Conservation (phyloP, 1,139 yeast species). For the Yamadazyma friedrichii region DNA sequence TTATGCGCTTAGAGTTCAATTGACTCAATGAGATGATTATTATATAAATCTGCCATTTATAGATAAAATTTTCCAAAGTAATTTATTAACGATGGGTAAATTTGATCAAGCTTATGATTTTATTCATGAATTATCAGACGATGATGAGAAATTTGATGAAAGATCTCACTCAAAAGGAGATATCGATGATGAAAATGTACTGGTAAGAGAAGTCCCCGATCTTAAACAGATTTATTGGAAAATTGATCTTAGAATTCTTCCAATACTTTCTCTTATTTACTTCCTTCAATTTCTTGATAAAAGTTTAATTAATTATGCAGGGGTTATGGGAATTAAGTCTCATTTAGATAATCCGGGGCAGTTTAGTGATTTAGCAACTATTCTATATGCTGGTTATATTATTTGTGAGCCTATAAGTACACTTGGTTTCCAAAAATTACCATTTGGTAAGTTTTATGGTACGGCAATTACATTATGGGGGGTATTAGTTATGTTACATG, state of each 20-base stretch:
- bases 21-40: background rate
- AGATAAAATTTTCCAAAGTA: background rate
- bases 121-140: conserved; percentile 11
- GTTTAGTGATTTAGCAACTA: conserved; percentile 43
- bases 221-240: conserved; percentile 18
- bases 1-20: conserved; percentile 13
- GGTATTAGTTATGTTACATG: conserved; percentile 31
- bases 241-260: conserved; percentile 30
- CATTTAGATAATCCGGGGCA: conserved; percentile 30
- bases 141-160: conserved; percentile 2
- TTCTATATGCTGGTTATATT: conserved; percentile 45
- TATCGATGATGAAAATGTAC: conserved; percentile 4
- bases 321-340: conserved; percentile 50
- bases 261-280: conserved; percentile 38
- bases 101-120: conserved; percentile 18
- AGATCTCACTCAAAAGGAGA: conserved; percentile 1
- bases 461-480: conserved; percentile 43
- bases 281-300: conserved; percentile 48
- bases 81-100: conserved; percentile 11
- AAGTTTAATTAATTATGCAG: conserved; percentile 44
- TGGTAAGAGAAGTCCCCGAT: conserved; percentile 1
- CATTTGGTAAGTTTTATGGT: conserved; percentile 40
- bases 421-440: conserved; percentile 34
- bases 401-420: conserved; percentile 47
- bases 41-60: background rate